Base-by-base conservation (phyloP, 306 rosid genomes). In the Medicago truncatula region DNA sequence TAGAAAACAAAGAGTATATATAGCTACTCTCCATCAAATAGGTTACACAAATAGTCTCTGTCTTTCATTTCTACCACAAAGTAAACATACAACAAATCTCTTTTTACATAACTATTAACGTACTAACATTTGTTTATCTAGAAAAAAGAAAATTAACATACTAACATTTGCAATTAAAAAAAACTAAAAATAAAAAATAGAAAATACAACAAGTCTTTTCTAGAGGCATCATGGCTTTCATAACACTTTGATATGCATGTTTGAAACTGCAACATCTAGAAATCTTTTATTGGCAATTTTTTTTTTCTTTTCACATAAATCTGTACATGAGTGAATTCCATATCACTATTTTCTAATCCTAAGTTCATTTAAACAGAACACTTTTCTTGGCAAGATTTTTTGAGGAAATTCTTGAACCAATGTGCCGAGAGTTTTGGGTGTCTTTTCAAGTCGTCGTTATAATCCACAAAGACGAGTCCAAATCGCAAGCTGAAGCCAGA, bases 321-420 rank as follows among this genome's bases (percentile, higher is more conserved):
- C 38, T 34, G 5, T 34, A 34, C 7, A 34, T 34, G 38, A 34
- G 38, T 4, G 38, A 34, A 13, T 76, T 66, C 39, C 53, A 36
- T 9, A 18, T 75, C 25, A 36, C n/a, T 28, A 52, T 52, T 25
- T 70, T 34, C 6, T 7, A 38, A 18, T 39, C 52, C 9, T 40
- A 10, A 10, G 10, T 65, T 40, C 16, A 39, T 40, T n/a, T 38
- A 36, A 1, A 7, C 0, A 40, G 4, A 53, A 17, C 73, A 65
- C 43, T 36, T 38, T 38, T 14, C 47, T 53, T 20, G 64, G 46
- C 20, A 17, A 23, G 46, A 77, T 13, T 79, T 84, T 0, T 9
- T 47, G 65, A 84, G 93, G 38, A 86, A 88, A 21, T 76, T 71
- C 70, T 87, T 82, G 81, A 84, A 87, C 91, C 91, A 89, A 1